Percentiles rank a stretch among this genome's conserved stretches.
Conservation (phyloP, 345 rosid species). For the Rhodamnia rubescens region DNA sequence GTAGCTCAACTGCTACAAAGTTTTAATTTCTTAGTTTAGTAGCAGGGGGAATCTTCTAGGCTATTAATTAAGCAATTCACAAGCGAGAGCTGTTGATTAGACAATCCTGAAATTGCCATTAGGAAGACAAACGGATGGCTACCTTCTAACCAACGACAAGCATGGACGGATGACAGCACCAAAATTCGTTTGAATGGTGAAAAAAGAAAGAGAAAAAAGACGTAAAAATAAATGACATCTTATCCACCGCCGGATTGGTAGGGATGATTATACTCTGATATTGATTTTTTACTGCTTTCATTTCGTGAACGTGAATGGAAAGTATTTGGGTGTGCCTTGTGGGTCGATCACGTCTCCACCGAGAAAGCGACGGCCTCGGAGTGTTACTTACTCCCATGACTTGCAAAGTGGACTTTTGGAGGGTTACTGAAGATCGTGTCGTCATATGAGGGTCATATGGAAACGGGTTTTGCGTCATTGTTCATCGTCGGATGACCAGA, state of each 20-base stretch:
- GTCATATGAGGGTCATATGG: not conserved
- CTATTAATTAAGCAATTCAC: not conserved
- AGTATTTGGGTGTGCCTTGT: not conserved
- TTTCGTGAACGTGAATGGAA: not conserved
- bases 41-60: not conserved
- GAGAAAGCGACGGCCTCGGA: not conserved
- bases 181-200: not conserved
- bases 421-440: not conserved
- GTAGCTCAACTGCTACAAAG: constrained; percentile 50
- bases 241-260: constrained; percentile 28
- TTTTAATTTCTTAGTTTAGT: not conserved
- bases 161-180: not conserved
- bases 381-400: not conserved
- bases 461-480: not conserved
- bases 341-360: not conserved
- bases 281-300: not conserved
- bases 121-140: not conserved
- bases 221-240: not conserved
- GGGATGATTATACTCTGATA: not conserved
- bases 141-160: not conserved
- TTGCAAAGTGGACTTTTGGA: not conserved
- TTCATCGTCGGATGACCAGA: not conserved
- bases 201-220: not conserved
- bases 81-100: not conserved
- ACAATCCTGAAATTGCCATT: not conserved